Evolutionary conservation across 2,329 filamentous ascomycete species (phyloP), one percentile per base, ranked within the genome.

Genomic region (Phyllosticta paracitricarpa): DNA sequence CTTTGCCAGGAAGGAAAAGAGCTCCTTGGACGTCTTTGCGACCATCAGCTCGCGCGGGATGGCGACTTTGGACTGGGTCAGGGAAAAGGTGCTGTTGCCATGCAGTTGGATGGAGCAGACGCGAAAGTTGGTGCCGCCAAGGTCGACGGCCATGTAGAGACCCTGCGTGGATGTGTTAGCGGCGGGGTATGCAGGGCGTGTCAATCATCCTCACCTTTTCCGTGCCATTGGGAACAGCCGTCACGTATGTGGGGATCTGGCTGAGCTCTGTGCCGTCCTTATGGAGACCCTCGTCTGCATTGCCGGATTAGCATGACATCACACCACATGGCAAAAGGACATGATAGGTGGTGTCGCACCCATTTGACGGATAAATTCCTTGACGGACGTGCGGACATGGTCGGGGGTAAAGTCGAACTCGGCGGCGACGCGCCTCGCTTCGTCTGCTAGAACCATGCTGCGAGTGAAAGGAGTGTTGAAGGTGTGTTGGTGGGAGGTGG

Each of bases 51-150:
- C 84, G 66, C 85, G 87, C 7, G 94, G 94, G 62, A 99, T 95
- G 64, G 91, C 84, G 62, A 95, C 89, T 78, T 97, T 97, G 76
- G 85, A 90, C 78, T 91, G 95, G 59, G 89, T 95, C 68, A 97
- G 84, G 75, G 89, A 90, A 80, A 97, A 97, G 62, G 91, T 97
- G 68, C 88, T 92, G 78, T 97, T 91, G 70, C 94, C 94, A 72
- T 96, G 92, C 64, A 99, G 82, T 68, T 89, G 84, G 70, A 99
- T 89, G 53, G 93, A 97, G 79, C 94, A 99, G 70, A 99, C 94
- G 68, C 94, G 89, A 77, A 97, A 96, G 79, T 99, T 99, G 66
- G 94, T 99, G 69, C 94, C 94, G 64, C 94, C 94, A n/a, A 99
- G 83, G 71, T 99, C 94, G 66, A 99, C 92, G 51, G 94, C 93